Percentiles rank a stretch among this genome's conserved stretches.
phyloP scores from a whole-genome alignment of 345 rosid genomes.

The Citrus cavaleriei region DNA sequence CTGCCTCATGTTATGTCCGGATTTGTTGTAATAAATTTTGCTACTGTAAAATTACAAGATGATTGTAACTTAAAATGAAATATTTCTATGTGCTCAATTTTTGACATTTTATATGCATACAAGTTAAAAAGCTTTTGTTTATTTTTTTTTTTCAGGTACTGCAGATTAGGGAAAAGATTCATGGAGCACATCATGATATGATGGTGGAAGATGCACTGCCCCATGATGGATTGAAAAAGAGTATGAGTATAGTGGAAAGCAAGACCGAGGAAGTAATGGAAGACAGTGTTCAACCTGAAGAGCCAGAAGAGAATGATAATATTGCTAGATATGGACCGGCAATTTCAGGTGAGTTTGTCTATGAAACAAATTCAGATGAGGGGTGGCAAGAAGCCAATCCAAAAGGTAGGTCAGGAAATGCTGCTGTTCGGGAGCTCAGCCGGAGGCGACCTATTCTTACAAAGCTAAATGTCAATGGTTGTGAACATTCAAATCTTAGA shows the following conservation, averaged over 20 bases:
- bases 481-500: slow-evolving; percentile 29
- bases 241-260: slow-evolving; percentile 8
- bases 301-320: slow-evolving; percentile 28
- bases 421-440: slow-evolving; percentile 32
- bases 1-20: not conserved
- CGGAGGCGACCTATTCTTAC: slow-evolving; percentile 33
- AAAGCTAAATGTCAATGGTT: slow-evolving; percentile 31
- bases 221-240: slow-evolving; percentile 17
- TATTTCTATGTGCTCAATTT: not conserved
- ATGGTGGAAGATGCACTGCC: slow-evolving; percentile 28
- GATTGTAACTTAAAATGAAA: not conserved
- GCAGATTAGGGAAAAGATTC: slow-evolving; percentile 40
- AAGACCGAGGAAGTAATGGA: slow-evolving; percentile 16
- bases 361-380: slow-evolving; percentile 49
- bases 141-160: slow-evolving; percentile 32
- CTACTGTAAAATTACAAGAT: not conserved
- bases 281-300: slow-evolving; percentile 11
- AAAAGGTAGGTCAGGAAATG: slow-evolving; percentile 42
- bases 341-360: slow-evolving; percentile 20
- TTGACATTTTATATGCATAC: slow-evolving; percentile 6
- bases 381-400: slow-evolving; percentile 72
- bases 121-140: not conserved
- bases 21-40: not conserved
- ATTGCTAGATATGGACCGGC: slow-evolving; percentile 1
- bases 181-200: slow-evolving; percentile 27